Percentiles rank a stretch among this genome's conserved stretches.
Conservation (phyloP, 2,329 filamentous ascomycete genomes). For the Diaporthe citri region DNA sequence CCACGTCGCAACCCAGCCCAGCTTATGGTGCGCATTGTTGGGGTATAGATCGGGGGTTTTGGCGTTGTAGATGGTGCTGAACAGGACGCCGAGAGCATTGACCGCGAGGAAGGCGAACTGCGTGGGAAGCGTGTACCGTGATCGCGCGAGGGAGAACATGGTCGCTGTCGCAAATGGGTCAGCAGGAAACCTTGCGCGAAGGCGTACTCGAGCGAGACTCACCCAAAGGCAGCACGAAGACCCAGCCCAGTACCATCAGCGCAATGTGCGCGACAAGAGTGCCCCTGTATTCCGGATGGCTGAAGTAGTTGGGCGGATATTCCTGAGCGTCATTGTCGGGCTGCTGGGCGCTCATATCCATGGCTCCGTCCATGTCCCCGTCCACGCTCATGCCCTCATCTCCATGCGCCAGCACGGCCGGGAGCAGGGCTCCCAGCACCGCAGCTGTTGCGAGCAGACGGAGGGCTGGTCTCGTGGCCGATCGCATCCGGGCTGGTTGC, state of each 20-base stretch:
- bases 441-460: conserved; percentile 47
- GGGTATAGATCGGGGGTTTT: conserved; percentile 88
- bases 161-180: conserved; percentile 68
- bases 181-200: conserved; percentile 24
- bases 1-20: conserved; percentile 87
- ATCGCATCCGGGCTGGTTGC: conserved; percentile 42
- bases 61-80: conserved; percentile 80
- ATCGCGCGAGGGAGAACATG: conserved; percentile 87
- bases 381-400: conserved; percentile 48
- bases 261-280: conserved; percentile 70
- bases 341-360: conserved; percentile 45
- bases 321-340: conserved; percentile 44
- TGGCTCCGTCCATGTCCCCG: conserved; percentile 49
- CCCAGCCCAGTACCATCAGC: conserved; percentile 78
- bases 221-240: conserved; percentile 78
- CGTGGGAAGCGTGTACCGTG: conserved; percentile 75
- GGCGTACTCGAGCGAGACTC: conserved; percentile 48
- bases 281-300: conserved; percentile 52
- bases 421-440: conserved; percentile 47
- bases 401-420: conserved; percentile 50
- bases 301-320: conserved; percentile 55
- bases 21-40: conserved; percentile 88
- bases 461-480: conserved; percentile 43
- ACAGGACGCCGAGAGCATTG: conserved; percentile 74
- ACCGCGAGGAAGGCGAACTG: conserved; percentile 77